Percentiles rank a stretch among this genome's conserved stretches.
These are phyloP conservation scores for Capronia americana DNA, from an alignment of 2,329 filamentous ascomycete genomes.

Conservation along the genomic window DNA sequence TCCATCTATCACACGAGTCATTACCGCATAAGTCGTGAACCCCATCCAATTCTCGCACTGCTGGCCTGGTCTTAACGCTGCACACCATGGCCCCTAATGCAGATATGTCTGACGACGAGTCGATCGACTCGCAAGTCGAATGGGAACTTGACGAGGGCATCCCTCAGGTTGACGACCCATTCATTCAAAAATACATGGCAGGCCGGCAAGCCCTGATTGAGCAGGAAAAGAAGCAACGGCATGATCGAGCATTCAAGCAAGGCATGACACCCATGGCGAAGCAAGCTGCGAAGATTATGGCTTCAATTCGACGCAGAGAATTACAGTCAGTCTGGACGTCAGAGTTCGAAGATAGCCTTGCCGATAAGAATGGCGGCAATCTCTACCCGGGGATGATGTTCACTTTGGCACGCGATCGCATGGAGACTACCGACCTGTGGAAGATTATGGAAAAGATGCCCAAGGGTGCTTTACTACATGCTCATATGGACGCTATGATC, in stretches of 20 bases:
- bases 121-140: conserved; percentile 38
- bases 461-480: conserved; percentile 85
- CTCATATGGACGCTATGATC: conserved; percentile 89
- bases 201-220: conserved; percentile 77
- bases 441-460: conserved; percentile 84
- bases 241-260: conserved; percentile 75
- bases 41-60: background rate
- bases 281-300: conserved; percentile 79
- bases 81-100: conserved; percentile 21
- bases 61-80: background rate
- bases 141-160: conserved; percentile 52
- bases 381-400: conserved; percentile 95
- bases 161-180: conserved; percentile 67
- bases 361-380: conserved; percentile 65
- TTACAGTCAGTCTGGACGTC: conserved; percentile 76
- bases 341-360: conserved; percentile 72
- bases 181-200: conserved; percentile 80
- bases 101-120: conserved; percentile 33
- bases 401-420: conserved; percentile 79
- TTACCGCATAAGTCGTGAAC: background rate
- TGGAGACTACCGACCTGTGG: conserved; percentile 86
- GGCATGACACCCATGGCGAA: conserved; percentile 78
- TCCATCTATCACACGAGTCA: conserved; percentile 1
- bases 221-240: conserved; percentile 81
- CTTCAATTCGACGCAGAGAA: conserved; percentile 79